Evolutionary conservation across 2,329 filamentous ascomycete genomes (phyloP).

Genomic region (Chaetomium globosum): DNA sequence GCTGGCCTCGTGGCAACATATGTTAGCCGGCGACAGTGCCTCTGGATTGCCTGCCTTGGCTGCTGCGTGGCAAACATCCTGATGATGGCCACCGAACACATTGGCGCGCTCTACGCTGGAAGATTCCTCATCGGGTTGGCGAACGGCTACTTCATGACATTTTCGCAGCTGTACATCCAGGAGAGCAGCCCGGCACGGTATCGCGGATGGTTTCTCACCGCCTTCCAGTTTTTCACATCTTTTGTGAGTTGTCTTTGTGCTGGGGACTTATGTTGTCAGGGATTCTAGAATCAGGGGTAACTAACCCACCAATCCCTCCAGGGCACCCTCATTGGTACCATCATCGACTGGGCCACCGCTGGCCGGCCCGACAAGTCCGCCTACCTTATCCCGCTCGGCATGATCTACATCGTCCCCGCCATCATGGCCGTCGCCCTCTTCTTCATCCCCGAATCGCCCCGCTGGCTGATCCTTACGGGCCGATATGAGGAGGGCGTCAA

Average conservation of each 20-base stretch:
- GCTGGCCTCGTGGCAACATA: conserved; percentile 46
- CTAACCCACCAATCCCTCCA: background rate
- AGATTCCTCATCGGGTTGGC: conserved; percentile 58
- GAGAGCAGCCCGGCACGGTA: conserved; percentile 41
- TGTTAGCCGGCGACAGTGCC: conserved; percentile 43
- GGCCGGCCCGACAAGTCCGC: conserved; percentile 43
- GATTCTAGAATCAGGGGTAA: background rate
- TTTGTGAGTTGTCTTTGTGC: conserved; percentile 37
- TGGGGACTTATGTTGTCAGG: no score
- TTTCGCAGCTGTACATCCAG: conserved; percentile 45
- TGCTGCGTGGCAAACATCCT: conserved; percentile 56
- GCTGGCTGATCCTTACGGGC: conserved; percentile 46
- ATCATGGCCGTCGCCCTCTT: conserved; percentile 44
- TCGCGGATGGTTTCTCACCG: conserved; percentile 44
- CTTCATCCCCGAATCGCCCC: conserved; percentile 47
- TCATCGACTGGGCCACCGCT: conserved; percentile 55
- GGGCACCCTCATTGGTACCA: conserved; percentile 48
- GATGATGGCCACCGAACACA: conserved; percentile 59
- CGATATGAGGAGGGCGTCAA: conserved; percentile 42
- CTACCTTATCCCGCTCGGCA: conserved; percentile 47
- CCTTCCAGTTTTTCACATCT: conserved; percentile 42
- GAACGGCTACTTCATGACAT: conserved; percentile 62
- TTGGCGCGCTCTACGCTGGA: conserved; percentile 58
- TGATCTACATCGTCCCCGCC: conserved; percentile 46
- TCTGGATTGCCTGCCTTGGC: conserved; percentile 53